Conservation (phyloP, 169 alveolate species). For the Cryptosporidium baileyi region DNA sequence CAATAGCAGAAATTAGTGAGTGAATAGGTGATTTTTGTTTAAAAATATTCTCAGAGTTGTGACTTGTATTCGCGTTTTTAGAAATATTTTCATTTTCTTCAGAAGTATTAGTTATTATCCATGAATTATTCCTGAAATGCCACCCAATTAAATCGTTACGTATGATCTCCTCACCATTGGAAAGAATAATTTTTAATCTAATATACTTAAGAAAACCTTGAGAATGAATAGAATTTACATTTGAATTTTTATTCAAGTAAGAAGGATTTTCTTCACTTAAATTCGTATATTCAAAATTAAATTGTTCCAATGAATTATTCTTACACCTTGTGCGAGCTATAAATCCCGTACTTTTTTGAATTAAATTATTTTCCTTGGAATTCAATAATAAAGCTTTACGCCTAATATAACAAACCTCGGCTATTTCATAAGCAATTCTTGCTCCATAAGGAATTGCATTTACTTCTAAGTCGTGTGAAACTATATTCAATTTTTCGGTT, state of each 20-base stretch:
- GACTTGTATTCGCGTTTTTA: not conserved
- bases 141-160: constrained; percentile 55
- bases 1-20: constrained; percentile 29
- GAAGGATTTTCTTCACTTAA: not conserved
- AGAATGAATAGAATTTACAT: not conserved
- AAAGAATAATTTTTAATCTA: constrained; percentile 1
- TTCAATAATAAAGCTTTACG: constrained; percentile 39
- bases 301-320: not conserved
- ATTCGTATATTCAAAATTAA: not conserved
- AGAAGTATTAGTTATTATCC: constrained; percentile 8
- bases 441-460: constrained; percentile 62
- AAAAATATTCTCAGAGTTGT: not conserved
- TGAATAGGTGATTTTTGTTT: constrained; percentile 17
- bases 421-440: constrained; percentile 67
- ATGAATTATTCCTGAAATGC: constrained; percentile 48
- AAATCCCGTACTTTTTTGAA: not conserved
- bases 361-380: not conserved
- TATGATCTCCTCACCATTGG: constrained; percentile 43
- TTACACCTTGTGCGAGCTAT: not conserved
- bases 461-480: constrained; percentile 15
- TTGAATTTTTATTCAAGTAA: not conserved
- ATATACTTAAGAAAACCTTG: not conserved
- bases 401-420: constrained; percentile 62
- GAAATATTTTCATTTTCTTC: not conserved
- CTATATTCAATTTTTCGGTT: constrained; percentile 5